Percentiles rank a stretch among this genome's conserved stretches.
phyloP scores from a whole-genome alignment of 2,329 filamentous ascomycete species.

The Parastagonospora nodorum region DNA sequence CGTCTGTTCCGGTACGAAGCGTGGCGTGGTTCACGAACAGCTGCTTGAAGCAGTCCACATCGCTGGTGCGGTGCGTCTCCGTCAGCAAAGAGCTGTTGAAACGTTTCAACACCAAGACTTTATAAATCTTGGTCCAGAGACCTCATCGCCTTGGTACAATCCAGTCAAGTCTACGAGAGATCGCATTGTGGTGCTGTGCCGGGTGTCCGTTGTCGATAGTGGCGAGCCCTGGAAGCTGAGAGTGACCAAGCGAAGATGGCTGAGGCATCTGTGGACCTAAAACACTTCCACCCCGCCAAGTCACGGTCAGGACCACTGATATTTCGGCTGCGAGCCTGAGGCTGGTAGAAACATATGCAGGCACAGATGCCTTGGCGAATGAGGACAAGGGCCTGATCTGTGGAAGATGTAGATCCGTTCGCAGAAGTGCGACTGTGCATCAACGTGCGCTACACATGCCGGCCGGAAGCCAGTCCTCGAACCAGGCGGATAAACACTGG shows the following conservation, averaged over 20 bases:
- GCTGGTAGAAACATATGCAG: conserved; percentile 26
- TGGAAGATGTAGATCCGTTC: conserved; percentile 30
- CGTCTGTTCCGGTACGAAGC: conserved; percentile 30
- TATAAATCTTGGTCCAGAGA: conserved; percentile 1
- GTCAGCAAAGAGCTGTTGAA: conserved; percentile 14
- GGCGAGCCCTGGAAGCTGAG: conserved; percentile 3
- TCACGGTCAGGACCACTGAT: conserved; percentile 22
- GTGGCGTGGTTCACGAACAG: conserved; percentile 25
- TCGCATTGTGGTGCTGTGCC: conserved; percentile 8
- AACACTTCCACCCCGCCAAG: conserved; percentile 30
- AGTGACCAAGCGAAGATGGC: conserved; percentile 7
- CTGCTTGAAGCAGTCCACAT: conserved; percentile 24
- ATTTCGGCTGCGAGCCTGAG: conserved; percentile 28
- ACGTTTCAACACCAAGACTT: conserved; percentile 29
- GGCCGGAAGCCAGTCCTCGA: conserved; percentile 15
- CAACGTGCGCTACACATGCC: conserved; percentile 23
- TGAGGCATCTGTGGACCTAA: conserved; percentile 14
- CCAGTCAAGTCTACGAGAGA: background rate
- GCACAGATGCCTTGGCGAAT: conserved; percentile 20
- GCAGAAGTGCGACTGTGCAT: conserved; percentile 13
- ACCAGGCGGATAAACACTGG: conserved; percentile 31
- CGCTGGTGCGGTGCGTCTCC: conserved; percentile 16
- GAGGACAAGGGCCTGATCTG: conserved; percentile 12
- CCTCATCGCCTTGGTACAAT: background rate
- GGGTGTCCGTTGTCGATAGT: conserved; percentile 2